Conservation (phyloP, 192 early-diverging fungal genomes). For the Coemansia sp. region DNA sequence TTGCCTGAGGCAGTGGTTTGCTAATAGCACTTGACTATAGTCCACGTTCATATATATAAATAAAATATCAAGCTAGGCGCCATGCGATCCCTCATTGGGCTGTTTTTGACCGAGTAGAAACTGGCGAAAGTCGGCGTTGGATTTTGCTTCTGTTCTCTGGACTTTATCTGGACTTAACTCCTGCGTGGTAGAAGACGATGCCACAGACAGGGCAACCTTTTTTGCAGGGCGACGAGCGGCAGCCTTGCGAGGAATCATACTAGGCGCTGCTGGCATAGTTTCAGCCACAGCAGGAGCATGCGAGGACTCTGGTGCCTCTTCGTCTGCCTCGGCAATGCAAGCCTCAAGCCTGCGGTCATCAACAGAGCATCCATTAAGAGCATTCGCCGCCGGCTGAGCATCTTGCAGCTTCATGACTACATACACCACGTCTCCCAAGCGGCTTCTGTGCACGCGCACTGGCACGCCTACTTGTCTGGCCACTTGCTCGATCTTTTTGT, state of each 20-base stretch:
- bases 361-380: slow-evolving; percentile 21
- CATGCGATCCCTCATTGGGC: background rate
- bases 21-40: background rate
- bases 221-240: slow-evolving; percentile 29
- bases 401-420: slow-evolving; percentile 25
- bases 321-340: background rate
- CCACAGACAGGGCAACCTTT: background rate
- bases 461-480: slow-evolving; percentile 23
- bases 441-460: slow-evolving; percentile 31
- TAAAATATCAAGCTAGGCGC: background rate
- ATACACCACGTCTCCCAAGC: slow-evolving; percentile 25
- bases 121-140: slow-evolving; percentile 42
- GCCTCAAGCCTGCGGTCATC: slow-evolving; percentile 19
- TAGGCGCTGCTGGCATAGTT: background rate
- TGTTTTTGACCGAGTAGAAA: slow-evolving; percentile 10
- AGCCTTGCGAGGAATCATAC: slow-evolving; percentile 24
- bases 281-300: background rate
- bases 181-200: background rate
- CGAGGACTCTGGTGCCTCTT: background rate
- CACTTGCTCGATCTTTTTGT: slow-evolving; percentile 36
- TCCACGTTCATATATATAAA: background rate
- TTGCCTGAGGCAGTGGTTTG: slow-evolving; percentile 56
- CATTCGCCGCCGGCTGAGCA: slow-evolving; percentile 17
- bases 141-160: background rate
- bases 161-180: background rate